phyloP scores from a whole-genome alignment of 2,329 filamentous ascomycete genomes.

The Fusarium sp. region DNA sequence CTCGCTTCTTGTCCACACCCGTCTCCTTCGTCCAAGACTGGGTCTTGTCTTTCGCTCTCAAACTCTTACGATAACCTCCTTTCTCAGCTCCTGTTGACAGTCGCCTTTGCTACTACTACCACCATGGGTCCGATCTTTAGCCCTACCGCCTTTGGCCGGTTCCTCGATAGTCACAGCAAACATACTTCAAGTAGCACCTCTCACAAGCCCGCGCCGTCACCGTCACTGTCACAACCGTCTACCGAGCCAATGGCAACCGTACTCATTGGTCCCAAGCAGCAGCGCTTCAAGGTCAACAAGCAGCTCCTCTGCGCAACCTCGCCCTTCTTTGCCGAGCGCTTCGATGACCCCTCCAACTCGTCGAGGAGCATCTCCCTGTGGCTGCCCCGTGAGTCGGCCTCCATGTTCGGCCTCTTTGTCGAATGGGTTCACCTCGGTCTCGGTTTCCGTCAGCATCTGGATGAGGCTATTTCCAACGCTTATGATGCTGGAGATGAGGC shows the following conservation, averaged over 20 bases:
- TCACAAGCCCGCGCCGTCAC: slow-evolving; percentile 41
- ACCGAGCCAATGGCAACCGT: slow-evolving; percentile 50
- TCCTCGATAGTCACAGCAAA: slow-evolving; percentile 31
- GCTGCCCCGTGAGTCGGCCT: slow-evolving; percentile 61
- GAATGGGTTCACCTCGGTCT: slow-evolving; percentile 63
- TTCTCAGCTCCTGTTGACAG: slow-evolving; percentile 2
- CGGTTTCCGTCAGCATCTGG: slow-evolving; percentile 58
- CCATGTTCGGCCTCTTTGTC: slow-evolving; percentile 66
- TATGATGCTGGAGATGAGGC: slow-evolving; percentile 45
- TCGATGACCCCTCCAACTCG: slow-evolving; percentile 51
- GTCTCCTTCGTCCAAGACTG: slow-evolving; percentile 10
- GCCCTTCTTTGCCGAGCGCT: slow-evolving; percentile 61
- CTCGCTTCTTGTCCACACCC: slow-evolving; percentile 12
- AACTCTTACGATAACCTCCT: slow-evolving; percentile 22
- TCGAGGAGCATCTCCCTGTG: slow-evolving; percentile 51
- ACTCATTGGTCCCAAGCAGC: slow-evolving; percentile 57
- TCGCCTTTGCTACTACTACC: slow-evolving; percentile 1
- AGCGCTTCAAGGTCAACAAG: slow-evolving; percentile 58
- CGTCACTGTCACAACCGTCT: slow-evolving; percentile 37
- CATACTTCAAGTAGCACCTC: slow-evolving; percentile 24
- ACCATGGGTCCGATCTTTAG: slow-evolving; percentile 44
- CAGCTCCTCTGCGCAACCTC: slow-evolving; percentile 61
- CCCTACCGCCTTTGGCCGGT: slow-evolving; percentile 38
- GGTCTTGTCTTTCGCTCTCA: slow-evolving; percentile 33
- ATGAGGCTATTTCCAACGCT: slow-evolving; percentile 53